Base-by-base conservation (phyloP, 768 basidiomycete genomes). In the Agrocybe pediades region DNA sequence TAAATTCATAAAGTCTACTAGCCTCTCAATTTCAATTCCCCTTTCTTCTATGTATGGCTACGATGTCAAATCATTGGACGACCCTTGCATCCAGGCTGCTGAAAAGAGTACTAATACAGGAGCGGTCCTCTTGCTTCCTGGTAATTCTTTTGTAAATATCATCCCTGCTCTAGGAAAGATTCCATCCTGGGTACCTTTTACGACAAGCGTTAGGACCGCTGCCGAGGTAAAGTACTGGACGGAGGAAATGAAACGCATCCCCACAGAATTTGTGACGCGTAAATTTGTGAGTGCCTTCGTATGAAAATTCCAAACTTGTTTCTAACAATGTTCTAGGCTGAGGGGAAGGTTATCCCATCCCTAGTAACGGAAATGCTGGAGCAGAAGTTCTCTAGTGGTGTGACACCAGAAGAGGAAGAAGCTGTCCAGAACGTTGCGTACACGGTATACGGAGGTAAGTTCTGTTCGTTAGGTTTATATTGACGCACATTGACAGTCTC, bases 361-460 rank as follows among this genome's bases (percentile, higher is more conserved):
- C 21, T 64, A 0, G 17, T 64, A 11, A 52, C 58, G 0, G 39
- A 57, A 11, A 62, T 60, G 39, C 47, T 60, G 6, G 45, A 59
- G 49, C 62, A 55, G 29, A 60, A 62, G 33, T 11, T 9, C 0
- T 41, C 50, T 15, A 8, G 40, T 0, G 59, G 58, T 6, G 56
- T 54, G 0, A 52, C 56, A 2, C 46, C 46, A 16, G 51, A 55
- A 17, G 59, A 61, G 39, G 59, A 57, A 21, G 29, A 36, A 7
- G 44, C 43, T 23, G 36, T 61, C 0, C 49, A 53, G 8, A 55
- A 51, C 24, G 48, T 61, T 6, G 56, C 59, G n/a, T 49, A 46
- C 36, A 55, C 59, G 0, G 51, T 61, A 19, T 61, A 65, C 26
- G 55, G 62, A 2, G 62, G 64, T 63, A 42, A 29, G 57, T 45